Evolutionary conservation across 2,329 filamentous ascomycete genomes (phyloP).

Genomic region (Aspergillaceae sp.): DNA sequence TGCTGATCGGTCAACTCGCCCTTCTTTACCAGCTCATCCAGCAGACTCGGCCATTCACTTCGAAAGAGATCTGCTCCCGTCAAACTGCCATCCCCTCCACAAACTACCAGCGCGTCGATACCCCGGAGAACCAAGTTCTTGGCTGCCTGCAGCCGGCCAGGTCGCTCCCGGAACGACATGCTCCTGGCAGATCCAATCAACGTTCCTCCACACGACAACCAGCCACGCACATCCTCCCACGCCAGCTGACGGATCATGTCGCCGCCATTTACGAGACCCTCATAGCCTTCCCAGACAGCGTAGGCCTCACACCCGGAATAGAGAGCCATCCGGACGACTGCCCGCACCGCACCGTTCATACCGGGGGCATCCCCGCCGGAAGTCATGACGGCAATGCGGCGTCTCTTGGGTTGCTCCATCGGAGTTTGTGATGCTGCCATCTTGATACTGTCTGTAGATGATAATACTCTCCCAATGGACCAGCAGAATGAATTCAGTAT

Average conservation of each 20-base stretch:
- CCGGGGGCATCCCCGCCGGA: constrained; percentile 89
- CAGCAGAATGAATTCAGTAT: too few relatives aligned
- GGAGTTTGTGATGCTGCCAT: constrained; percentile 13
- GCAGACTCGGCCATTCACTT: constrained; percentile 78
- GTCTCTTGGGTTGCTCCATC: constrained; percentile 39
- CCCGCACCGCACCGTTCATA: constrained; percentile 87
- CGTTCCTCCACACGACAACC: constrained; percentile 86
- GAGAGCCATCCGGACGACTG: constrained; percentile 85
- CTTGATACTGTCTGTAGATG: too few relatives aligned
- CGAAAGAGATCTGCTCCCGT: constrained; percentile 94
- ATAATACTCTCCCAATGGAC: too few relatives aligned
- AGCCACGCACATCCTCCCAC: constrained; percentile 93
- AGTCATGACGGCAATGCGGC: constrained; percentile 81
- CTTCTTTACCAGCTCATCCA: constrained; percentile 72
- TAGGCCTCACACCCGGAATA: constrained; percentile 72
- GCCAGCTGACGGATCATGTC: constrained; percentile 78
- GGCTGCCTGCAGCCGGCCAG: constrained; percentile 73
- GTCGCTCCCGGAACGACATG: constrained; percentile 82
- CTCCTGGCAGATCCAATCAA: constrained; percentile 92
- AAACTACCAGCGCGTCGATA: constrained; percentile 93
- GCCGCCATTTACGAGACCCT: constrained; percentile 83
- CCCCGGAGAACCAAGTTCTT: constrained; percentile 91
- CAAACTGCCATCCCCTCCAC: constrained; percentile 90
- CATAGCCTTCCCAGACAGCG: constrained; percentile 87
- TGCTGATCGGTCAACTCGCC: constrained; percentile 64